Conservation (phyloP, 129 eudicot species). For the Silybum marianum region DNA sequence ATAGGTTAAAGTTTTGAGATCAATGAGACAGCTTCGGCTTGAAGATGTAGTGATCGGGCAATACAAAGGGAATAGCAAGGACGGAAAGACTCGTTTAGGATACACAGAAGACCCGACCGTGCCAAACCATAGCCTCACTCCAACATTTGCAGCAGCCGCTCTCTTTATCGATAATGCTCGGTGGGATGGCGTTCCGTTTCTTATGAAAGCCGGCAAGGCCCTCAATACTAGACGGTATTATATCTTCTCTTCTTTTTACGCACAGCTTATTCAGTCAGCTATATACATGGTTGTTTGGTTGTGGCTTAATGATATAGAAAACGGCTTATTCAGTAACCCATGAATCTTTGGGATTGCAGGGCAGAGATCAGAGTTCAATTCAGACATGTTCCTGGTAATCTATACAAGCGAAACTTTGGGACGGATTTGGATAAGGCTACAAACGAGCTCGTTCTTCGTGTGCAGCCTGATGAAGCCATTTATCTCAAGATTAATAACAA, state of each 20-base stretch:
- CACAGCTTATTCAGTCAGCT: too few relatives aligned
- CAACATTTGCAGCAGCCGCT: constrained; percentile 97
- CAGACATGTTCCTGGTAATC: constrained; percentile 92
- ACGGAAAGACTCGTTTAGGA: constrained; percentile 59
- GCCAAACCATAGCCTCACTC: constrained; percentile 75
- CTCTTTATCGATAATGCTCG: constrained; percentile 90
- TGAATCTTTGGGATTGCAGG: constrained; percentile 46
- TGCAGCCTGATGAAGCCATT: constrained; percentile 94
- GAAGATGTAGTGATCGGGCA: constrained; percentile 86
- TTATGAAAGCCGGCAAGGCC: constrained; percentile 98
- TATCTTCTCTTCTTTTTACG: not conserved
- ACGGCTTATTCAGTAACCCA: too few relatives aligned
- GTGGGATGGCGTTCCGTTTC: constrained; percentile 97
- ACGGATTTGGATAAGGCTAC: constrained; percentile 82
- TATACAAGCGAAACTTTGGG: constrained; percentile 74
- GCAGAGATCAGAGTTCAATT: constrained; percentile 96
- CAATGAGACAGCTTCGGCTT: constrained; percentile 72
- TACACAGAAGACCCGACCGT: constrained; percentile 94
- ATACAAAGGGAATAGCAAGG: constrained; percentile 91
- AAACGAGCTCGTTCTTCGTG: constrained; percentile 91
- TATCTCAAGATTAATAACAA: constrained; percentile 86
- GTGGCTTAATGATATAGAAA: too few relatives aligned
- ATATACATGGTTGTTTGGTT: too few relatives aligned
- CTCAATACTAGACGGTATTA: constrained; percentile 71
- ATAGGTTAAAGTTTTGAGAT: constrained; percentile 88